Evolutionary conservation across 164 flowering plant genomes (phyloP), one percentile per base, ranked within the genome.

Genomic region (Tetracentron sinense): DNA sequence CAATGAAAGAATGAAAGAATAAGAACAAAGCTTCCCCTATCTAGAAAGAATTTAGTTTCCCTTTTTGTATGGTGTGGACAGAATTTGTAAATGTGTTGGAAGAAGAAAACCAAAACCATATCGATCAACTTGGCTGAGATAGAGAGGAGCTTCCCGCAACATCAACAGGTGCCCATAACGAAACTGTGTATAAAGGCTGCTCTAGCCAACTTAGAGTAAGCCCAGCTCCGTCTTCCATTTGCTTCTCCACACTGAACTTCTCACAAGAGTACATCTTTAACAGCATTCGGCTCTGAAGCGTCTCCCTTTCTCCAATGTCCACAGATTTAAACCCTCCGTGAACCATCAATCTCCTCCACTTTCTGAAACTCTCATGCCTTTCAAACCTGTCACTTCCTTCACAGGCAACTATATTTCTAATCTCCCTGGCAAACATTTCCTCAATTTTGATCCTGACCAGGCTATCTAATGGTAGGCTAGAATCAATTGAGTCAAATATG

Each of bases 151-250:
- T 75, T 30, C 90, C 92, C 5, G 83, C 86, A 69, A 76, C 71
- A 58, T 84, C 89, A 38, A 61, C 52, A 1, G 89, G 89, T 31
- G 78, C 66, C 99, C 99, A 94, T 19, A 91, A 85, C 8, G 99
- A 91, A 66, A 94, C 93, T 2, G 96, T 81, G 71, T 81, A 91
- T 58, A 89, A 83, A 56, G 91, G 83, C 80, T 89, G 96, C 62
- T 89, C 96, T 52, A 60, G 33, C 95, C 93, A 91, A 10, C 75
- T 76, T 50, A 94, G 79, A 23, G 87, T 87, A 54, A 94, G 70
- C 23, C 80, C 83, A 1, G 60, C 79, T 25, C 76, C 78, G 3
- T 80, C 83, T 60, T 75, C 74, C 1, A 75, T 81, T 66, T 77
- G 78, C 76, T 77, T 75, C 76, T 72, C 77, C 29, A 87, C 77